Conservation (phyloP, 768 basidiomycete species). For the Pleurotus ostreatus region DNA sequence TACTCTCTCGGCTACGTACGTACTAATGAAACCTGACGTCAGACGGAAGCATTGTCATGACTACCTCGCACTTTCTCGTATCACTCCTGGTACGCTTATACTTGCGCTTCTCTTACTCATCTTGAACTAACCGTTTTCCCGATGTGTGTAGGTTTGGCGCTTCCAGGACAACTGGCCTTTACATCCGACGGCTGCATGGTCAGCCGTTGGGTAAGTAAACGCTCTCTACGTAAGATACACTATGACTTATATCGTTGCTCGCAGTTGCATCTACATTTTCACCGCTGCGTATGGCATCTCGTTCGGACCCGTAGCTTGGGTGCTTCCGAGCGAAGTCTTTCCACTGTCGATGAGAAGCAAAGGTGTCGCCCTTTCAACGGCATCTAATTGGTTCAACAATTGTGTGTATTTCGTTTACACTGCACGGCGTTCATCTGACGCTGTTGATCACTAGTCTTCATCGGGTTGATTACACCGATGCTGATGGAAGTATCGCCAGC, state of each 20-base stretch:
- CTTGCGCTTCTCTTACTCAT: background rate
- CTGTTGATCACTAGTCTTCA: constrained; percentile 46
- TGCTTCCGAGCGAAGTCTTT: constrained; percentile 81
- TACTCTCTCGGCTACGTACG: background rate
- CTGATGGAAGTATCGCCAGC: constrained; percentile 58
- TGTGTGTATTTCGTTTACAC: constrained; percentile 35
- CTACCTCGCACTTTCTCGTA: constrained; percentile 58
- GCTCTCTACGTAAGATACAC: background rate
- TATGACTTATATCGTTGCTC: background rate
- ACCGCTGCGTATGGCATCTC: constrained; percentile 76
- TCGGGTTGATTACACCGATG: constrained; percentile 70
- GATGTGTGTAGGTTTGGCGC: constrained; percentile 34
- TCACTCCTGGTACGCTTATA: constrained; percentile 55
- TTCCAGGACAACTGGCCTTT: constrained; percentile 56
- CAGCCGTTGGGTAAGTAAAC: constrained; percentile 54
- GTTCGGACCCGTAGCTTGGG: constrained; percentile 81
- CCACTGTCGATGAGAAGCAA: constrained; percentile 74
- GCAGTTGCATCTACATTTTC: constrained; percentile 66
- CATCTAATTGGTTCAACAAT: constrained; percentile 85
- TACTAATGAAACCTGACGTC: background rate
- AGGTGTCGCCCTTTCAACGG: constrained; percentile 80
- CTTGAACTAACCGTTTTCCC: constrained; percentile 3
- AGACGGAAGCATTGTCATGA: constrained; percentile 64
- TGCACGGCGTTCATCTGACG: background rate
- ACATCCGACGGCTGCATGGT: constrained; percentile 60